Conservation (phyloP, 208 protist genomes). For the Wallacemonas rigidus region DNA sequence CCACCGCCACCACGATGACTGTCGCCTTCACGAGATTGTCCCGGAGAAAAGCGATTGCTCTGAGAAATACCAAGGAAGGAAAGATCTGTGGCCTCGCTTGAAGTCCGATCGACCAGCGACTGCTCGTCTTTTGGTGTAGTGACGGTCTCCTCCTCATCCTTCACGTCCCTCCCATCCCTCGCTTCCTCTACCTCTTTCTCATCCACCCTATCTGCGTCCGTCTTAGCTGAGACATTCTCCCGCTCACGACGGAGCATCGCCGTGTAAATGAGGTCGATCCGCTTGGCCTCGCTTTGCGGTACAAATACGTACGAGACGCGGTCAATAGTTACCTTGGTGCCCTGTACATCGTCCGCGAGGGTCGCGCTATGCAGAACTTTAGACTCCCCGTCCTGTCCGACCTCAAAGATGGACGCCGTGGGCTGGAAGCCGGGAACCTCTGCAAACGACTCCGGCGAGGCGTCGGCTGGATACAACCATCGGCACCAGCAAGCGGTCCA, state of each 20-base stretch:
- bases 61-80: background rate
- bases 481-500: conserved; percentile 63
- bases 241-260: conserved; percentile 59
- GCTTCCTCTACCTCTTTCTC: conserved; percentile 8
- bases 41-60: background rate
- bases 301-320: conserved; percentile 60
- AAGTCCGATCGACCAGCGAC: background rate
- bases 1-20: background rate
- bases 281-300: conserved; percentile 48
- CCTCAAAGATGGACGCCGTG: conserved; percentile 63
- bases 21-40: background rate
- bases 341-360: conserved; percentile 55
- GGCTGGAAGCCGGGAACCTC: conserved; percentile 48
- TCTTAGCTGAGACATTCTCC: background rate
- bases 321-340: conserved; percentile 43
- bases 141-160: background rate
- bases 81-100: background rate
- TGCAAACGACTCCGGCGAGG: conserved; percentile 38
- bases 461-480: conserved; percentile 80
- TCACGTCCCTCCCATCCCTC: background rate
- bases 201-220: background rate
- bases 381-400: conserved; percentile 43
- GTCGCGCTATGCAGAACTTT: conserved; percentile 64
- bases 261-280: conserved; percentile 63
- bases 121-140: background rate